Evolutionary conservation across 1,284 basidiomycete genomes (phyloP).

Genomic region (Cryptococcus sp.): DNA sequence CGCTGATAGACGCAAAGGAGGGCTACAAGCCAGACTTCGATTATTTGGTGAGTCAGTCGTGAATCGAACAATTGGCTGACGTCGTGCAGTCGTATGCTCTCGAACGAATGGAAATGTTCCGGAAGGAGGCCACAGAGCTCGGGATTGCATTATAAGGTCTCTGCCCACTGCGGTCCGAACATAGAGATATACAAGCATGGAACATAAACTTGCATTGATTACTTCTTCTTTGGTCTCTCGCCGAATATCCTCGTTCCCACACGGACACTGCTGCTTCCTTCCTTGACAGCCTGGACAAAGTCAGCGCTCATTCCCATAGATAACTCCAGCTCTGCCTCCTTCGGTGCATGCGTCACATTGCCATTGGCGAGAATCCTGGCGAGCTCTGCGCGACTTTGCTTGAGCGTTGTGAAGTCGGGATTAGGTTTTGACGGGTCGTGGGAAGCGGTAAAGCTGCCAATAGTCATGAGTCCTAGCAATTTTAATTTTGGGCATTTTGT

Average conservation of each 20-base stretch:
- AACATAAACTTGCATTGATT: no score
- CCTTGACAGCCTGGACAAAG: conserved; percentile 79
- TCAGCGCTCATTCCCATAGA: conserved; percentile 99
- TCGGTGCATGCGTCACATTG: conserved; percentile 30
- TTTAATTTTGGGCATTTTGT: conserved; percentile 70
- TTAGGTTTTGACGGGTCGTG: conserved; percentile 66
- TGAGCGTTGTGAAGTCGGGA: conserved; percentile 76
- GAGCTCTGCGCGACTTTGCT: conserved; percentile 64
- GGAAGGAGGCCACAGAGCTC: conserved; percentile 41
- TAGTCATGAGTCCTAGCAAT: conserved; percentile 92
- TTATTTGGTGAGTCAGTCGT: conserved; percentile 43
- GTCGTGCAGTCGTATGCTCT: conserved; percentile 45
- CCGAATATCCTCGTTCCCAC: conserved; percentile 95
- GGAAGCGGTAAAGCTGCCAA: conserved; percentile 78
- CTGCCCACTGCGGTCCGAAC: background rate
- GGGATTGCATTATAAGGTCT: conserved; percentile 25
- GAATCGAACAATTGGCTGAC: background rate
- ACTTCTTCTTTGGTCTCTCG: conserved; percentile 60
- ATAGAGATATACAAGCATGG: background rate
- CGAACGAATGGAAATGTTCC: conserved; percentile 52
- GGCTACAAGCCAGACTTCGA: conserved; percentile 47
- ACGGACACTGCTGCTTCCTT: conserved; percentile 83
- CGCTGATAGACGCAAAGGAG: conserved; percentile 52
- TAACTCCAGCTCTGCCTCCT: conserved; percentile 64
- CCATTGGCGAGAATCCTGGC: conserved; percentile 55